Conservation (phyloP, 1,139 yeast genomes). For the Lizanozyma gosingica region DNA sequence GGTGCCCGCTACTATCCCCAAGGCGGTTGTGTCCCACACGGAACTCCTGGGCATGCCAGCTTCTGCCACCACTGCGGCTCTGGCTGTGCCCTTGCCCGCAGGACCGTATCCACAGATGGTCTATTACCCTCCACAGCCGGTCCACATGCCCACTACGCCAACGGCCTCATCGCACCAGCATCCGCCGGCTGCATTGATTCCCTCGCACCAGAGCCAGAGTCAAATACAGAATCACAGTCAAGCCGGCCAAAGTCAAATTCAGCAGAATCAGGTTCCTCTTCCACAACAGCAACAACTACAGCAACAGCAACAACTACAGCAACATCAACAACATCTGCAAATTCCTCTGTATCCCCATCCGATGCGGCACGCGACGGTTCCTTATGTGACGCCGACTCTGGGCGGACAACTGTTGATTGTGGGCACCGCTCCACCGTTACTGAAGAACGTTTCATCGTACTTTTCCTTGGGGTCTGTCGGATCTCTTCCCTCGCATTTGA, state of each 20-base stretch:
- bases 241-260: too few relatives aligned
- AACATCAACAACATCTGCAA: not conserved
- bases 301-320: not conserved
- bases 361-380: too few relatives aligned
- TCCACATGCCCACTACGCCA: not conserved
- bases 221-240: too few relatives aligned
- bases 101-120: not conserved
- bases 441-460: not conserved
- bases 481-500: not conserved
- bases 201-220: too few relatives aligned
- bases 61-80: not conserved
- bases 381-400: too few relatives aligned
- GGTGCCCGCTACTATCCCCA: not conserved
- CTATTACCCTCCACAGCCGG: not conserved
- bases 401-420: too few relatives aligned
- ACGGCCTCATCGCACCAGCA: not conserved
- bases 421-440: not conserved
- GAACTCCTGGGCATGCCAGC: not conserved
- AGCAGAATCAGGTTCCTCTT: too few relatives aligned
- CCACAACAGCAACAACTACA: not conserved
- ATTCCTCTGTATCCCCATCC: too few relatives aligned
- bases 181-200: too few relatives aligned
- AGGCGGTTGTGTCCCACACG: not conserved
- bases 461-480: not conserved
- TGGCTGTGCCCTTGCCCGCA: not conserved